These are phyloP conservation scores for Dicorynia guianensis DNA, from an alignment of 306 rosid genomes.

Conservation along the genomic window DNA sequence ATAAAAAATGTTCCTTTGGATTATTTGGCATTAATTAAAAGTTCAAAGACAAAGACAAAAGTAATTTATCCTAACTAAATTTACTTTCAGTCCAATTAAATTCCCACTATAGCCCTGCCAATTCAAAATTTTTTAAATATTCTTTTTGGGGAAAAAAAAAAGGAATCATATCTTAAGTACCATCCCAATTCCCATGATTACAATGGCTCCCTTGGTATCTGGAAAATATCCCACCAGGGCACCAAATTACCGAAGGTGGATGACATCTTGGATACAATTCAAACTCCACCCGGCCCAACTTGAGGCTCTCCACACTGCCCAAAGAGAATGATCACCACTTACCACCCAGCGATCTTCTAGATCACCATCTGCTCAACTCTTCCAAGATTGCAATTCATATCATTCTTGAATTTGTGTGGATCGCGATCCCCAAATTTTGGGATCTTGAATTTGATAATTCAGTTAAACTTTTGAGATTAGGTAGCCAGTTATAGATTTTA, in stretches of 20 bases:
- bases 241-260: slow-evolving; percentile 23
- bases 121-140: no score
- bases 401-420: neutral
- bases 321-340: neutral
- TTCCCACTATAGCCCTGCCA: no score
- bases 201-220: neutral
- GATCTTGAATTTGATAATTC: no score
- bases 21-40: no score
- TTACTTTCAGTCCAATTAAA: no score
- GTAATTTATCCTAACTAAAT: no score
- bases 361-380: neutral
- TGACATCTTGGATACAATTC: slow-evolving; percentile 44
- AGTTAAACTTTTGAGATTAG: no score
- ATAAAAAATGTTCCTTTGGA: no score
- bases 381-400: neutral
- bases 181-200: slow-evolving; percentile 35
- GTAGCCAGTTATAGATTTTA: no score
- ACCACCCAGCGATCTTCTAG: neutral
- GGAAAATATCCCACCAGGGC: slow-evolving; percentile 32
- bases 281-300: slow-evolving; percentile 48
- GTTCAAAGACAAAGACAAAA: no score
- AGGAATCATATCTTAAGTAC: neutral
- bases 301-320: slow-evolving; percentile 6
- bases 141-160: no score
- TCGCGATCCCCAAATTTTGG: no score